Evolutionary conservation across 257 asterid species (phyloP).

Genomic region (Henckelia pumila): DNA sequence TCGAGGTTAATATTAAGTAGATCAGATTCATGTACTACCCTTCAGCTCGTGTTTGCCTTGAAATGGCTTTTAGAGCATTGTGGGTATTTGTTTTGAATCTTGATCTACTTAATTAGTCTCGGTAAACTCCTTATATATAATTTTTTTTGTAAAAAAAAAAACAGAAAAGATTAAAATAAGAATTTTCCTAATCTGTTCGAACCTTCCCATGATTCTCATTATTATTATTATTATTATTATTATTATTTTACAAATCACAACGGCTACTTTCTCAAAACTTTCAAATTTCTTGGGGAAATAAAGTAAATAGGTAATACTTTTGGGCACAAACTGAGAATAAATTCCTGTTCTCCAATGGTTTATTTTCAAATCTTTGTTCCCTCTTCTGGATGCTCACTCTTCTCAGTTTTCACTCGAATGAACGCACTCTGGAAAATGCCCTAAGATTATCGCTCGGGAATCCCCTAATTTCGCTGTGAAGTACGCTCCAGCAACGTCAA

Average conservation of each 20-base stretch:
- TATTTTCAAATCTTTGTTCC: constrained; percentile 49
- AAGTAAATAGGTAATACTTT: constrained; percentile 9
- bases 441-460: constrained; percentile 29
- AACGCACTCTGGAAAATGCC: constrained; percentile 36
- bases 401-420: constrained; percentile 33
- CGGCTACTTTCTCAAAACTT: constrained; percentile 37
- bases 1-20: too few relatives aligned
- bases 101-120: too few relatives aligned
- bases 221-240: neutral
- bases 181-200: too few relatives aligned
- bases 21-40: too few relatives aligned
- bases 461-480: neutral
- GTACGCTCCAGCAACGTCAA: constrained; percentile 18
- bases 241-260: constrained; percentile 17
- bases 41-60: too few relatives aligned
- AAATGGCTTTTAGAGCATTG: too few relatives aligned
- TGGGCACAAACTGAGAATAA: constrained; percentile 10
- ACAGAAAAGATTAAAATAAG: too few relatives aligned
- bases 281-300: constrained; percentile 29
- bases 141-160: too few relatives aligned
- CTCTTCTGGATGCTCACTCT: constrained; percentile 34
- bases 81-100: too few relatives aligned
- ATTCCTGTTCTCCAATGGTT: constrained; percentile 28
- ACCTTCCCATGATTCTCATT: too few relatives aligned
- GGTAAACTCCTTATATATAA: too few relatives aligned